Percentiles rank a stretch among this genome's conserved stretches.
Conservation (phyloP, 768 basidiomycete species). For the Lepiota brunneoincarnata region DNA sequence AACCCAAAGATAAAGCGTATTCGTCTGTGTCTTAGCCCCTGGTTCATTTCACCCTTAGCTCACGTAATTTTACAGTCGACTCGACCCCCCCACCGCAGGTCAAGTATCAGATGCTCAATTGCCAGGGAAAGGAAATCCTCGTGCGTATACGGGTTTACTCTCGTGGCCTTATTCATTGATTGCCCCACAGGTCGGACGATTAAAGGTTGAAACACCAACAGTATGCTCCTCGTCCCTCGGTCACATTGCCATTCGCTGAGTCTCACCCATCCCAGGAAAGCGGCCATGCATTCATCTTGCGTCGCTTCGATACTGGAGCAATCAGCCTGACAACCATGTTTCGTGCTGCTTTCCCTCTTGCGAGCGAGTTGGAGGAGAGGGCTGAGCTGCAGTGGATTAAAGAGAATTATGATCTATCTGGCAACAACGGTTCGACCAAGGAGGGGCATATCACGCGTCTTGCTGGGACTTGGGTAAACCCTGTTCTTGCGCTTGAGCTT, state of each 20-base stretch:
- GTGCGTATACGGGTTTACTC: slow-evolving; percentile 38
- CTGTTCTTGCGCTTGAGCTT: slow-evolving; percentile 61
- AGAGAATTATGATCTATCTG: slow-evolving; percentile 68
- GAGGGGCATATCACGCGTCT: slow-evolving; percentile 66
- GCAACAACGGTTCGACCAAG: slow-evolving; percentile 72
- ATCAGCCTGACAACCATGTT: slow-evolving; percentile 95
- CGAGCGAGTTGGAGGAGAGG: slow-evolving; percentile 74
- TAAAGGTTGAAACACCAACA: slow-evolving; percentile 82
- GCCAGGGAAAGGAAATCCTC: slow-evolving; percentile 85
- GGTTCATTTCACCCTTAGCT: background rate
- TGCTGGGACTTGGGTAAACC: slow-evolving; percentile 85
- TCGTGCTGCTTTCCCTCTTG: slow-evolving; percentile 88
- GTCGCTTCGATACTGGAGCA: slow-evolving; percentile 90
- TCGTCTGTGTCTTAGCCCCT: slow-evolving; percentile 34
- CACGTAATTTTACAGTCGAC: slow-evolving; percentile 15
- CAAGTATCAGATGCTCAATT: slow-evolving; percentile 89
- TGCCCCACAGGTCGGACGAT: slow-evolving; percentile 67
- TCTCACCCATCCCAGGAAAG: slow-evolving; percentile 44
- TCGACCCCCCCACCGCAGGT: slow-evolving; percentile 56
- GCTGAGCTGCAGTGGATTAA: slow-evolving; percentile 83
- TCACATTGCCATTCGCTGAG: slow-evolving; percentile 15
- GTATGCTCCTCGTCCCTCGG: slow-evolving; percentile 40
- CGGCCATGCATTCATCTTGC: slow-evolving; percentile 91
- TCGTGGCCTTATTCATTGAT: slow-evolving; percentile 3
- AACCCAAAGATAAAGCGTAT: slow-evolving; percentile 44